These are phyloP conservation scores for Polytolypa hystricis DNA, from an alignment of 2,329 filamentous ascomycete species.

Conservation along the genomic window DNA sequence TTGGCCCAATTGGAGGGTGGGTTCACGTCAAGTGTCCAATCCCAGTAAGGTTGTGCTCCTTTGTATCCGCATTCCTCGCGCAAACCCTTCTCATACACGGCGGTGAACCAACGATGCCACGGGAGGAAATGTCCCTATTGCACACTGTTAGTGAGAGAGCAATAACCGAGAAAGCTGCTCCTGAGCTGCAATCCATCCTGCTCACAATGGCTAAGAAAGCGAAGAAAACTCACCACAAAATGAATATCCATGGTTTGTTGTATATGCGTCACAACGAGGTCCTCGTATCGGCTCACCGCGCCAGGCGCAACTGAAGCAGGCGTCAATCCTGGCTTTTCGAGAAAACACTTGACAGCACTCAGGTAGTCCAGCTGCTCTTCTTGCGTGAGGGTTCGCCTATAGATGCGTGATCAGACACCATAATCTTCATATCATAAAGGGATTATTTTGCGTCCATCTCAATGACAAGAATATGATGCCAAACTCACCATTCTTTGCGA, in stretches of 20 bases:
- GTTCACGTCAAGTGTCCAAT: constrained; percentile 28
- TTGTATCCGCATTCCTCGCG: constrained; percentile 21
- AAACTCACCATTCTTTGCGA: constrained; percentile 3
- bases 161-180: no score
- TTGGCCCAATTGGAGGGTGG: constrained; percentile 15
- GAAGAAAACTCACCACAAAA: constrained; percentile 1
- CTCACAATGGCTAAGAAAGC: no score
- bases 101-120: constrained; percentile 20
- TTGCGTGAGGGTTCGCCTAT: neutral
- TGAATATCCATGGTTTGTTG: constrained; percentile 29
- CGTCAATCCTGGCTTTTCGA: neutral
- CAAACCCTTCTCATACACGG: constrained; percentile 15
- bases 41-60: constrained; percentile 24
- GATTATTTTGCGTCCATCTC: neutral
- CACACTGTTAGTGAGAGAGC: constrained; percentile 30
- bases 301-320: constrained; percentile 16
- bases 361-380: constrained; percentile 1
- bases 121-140: constrained; percentile 8
- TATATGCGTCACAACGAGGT: constrained; percentile 34
- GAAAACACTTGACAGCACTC: constrained; percentile 2
- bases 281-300: constrained; percentile 33
- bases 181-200: no score
- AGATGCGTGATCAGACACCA: neutral
- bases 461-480: neutral
- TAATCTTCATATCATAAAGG: neutral